phyloP scores from a whole-genome alignment of 495 filamentous ascomycete species.

The Rhizodiscina lignyota region DNA sequence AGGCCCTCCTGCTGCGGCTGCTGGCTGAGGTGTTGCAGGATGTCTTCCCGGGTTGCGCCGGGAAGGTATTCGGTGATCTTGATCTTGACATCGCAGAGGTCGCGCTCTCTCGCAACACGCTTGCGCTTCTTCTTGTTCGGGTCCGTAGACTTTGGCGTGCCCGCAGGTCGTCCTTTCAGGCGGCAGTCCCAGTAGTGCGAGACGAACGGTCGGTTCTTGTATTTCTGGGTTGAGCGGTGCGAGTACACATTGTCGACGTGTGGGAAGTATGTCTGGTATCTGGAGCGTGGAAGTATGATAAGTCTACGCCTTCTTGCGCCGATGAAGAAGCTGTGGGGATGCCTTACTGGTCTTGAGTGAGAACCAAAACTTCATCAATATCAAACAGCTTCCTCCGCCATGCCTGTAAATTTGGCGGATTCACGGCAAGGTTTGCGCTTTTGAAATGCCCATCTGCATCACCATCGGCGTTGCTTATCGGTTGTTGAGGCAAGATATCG shows the following conservation, averaged over 20 bases:
- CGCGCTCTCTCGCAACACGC: conserved; percentile 54
- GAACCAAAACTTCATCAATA: background rate
- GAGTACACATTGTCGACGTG: conserved; percentile 89
- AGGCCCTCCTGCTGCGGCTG: conserved; percentile 6
- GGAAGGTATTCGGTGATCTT: conserved; percentile 77
- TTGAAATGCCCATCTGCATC: background rate
- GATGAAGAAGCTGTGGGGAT: background rate
- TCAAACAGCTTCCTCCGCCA: background rate
- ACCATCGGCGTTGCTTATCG: background rate
- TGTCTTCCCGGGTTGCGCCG: conserved; percentile 23
- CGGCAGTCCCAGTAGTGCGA: conserved; percentile 88
- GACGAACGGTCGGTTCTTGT: conserved; percentile 70
- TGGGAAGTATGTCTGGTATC: conserved; percentile 77
- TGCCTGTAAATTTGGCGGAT: background rate
- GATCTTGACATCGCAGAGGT: conserved; percentile 83
- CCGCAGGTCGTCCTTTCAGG: conserved; percentile 68
- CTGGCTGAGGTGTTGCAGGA: background rate
- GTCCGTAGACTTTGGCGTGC: conserved; percentile 70
- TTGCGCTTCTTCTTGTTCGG: conserved; percentile 84
- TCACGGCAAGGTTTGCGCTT: background rate
- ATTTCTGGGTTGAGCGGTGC: conserved; percentile 71
- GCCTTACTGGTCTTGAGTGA: background rate
- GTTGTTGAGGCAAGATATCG: no score
- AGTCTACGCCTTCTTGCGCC: conserved; percentile 12
- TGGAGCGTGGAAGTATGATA: conserved; percentile 23